Evolutionary conservation across 306 rosid species (phyloP).

Genomic region (Castanea crenata): DNA sequence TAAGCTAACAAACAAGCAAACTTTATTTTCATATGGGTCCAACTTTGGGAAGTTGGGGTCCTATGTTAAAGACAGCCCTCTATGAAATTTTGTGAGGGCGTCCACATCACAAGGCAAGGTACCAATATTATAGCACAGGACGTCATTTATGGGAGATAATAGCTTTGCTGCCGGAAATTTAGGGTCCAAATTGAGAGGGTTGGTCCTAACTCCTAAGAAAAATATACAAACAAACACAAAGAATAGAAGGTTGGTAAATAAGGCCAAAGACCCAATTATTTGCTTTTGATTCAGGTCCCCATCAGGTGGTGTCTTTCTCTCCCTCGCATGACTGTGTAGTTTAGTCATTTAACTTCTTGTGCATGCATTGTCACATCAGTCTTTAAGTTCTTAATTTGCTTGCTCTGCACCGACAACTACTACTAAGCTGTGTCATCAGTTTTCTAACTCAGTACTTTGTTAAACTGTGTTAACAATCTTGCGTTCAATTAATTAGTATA

Average conservation of each 20-base stretch:
- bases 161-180: constrained; percentile 11
- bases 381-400: neutral
- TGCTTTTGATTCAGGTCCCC: neutral
- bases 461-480: too few relatives aligned
- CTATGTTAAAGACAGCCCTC: neutral
- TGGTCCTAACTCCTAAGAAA: neutral
- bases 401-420: neutral
- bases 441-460: too few relatives aligned
- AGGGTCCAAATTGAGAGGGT: constrained; percentile 4
- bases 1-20: too few relatives aligned
- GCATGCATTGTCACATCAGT: neutral
- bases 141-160: neutral
- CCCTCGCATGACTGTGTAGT: constrained; percentile 1
- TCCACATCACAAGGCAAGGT: neutral
- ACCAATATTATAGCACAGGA: neutral
- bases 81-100: neutral
- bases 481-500: rapidly evolving
- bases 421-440: too few relatives aligned
- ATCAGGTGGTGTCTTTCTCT: neutral
- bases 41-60: neutral
- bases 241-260: constrained; percentile 22
- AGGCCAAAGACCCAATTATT: constrained; percentile 5
- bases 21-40: too few relatives aligned
- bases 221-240: neutral
- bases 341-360: constrained; percentile 14